Evolutionary conservation across 345 rosid genomes (phyloP), one percentile per base, ranked within the genome.

Genomic region (Bretschneidera sinensis): DNA sequence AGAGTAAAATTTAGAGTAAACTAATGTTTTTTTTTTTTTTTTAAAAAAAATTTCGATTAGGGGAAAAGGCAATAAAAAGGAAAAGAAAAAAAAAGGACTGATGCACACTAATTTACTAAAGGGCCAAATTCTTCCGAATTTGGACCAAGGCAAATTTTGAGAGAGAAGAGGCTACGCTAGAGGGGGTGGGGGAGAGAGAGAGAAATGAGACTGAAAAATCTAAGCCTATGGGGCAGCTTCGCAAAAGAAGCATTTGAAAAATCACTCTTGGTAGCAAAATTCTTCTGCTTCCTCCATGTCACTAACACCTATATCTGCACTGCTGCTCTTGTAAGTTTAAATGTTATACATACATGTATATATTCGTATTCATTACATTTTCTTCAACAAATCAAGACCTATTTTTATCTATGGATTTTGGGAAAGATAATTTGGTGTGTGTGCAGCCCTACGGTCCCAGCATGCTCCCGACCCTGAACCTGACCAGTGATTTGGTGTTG

Each of bases 361-460:
- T n/a, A n/a, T n/a, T n/a, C n/a, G n/a, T n/a, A n/a, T n/a, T n/a
- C n/a, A n/a, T 56, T 17, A n/a, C 39, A 16, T 23, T 54, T 53
- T 45, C 17, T 3, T 17, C 2, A 4, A 13, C 14, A 11, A 45
- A 31, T 55, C 34, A 5, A 22, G 33, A 28, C 52, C 55, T 18
- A 13, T 33, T 53, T 21, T 22, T 43, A 8, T 47, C n/a, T n/a
- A n/a, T n/a, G n/a, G n/a, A n/a, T 57, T 43, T 54, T 47, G 52
- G 18, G 43, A 43, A 23, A 35, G 24, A 3, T 70, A 21, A 59
- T 53, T 47, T 17, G 24, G 25, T 43, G 24, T 50, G 23, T 55
- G 49, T 51, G 66, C 68, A 91, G 95, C 33, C 76, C 11, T 66
- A 56, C 18, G 95, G 97, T 34, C 92, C 97, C 61, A 87, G 92